These are phyloP conservation scores for Penicillium psychrosexuale DNA, from an alignment of 2,329 filamentous ascomycete genomes.

Conservation along the genomic window DNA sequence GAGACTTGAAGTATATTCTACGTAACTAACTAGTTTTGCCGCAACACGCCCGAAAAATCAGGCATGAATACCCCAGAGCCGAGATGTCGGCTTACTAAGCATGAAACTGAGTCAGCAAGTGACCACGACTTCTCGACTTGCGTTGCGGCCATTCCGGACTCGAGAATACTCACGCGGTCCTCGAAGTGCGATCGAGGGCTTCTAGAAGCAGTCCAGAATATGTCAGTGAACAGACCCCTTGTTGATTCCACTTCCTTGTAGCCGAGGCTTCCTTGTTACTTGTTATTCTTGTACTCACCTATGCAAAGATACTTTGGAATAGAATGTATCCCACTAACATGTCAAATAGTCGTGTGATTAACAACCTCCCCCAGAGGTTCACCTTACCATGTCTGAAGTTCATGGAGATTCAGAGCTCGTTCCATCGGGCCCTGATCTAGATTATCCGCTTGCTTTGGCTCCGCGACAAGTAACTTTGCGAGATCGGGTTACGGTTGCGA, in stretches of 20 bases:
- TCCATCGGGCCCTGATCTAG: constrained; percentile 31
- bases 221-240: constrained; percentile 22
- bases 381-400: constrained; percentile 37
- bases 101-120: background rate
- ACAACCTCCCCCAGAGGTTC: constrained; percentile 14
- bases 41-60: background rate
- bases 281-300: background rate
- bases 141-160: constrained; percentile 42
- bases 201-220: constrained; percentile 27
- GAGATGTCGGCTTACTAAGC: background rate
- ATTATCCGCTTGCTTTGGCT: constrained; percentile 65
- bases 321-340: constrained; percentile 28
- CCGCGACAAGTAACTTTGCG: constrained; percentile 77
- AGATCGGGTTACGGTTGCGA: constrained; percentile 79
- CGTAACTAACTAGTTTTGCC: no score
- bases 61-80: background rate
- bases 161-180: constrained; percentile 45
- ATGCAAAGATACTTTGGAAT: background rate
- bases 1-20: no score
- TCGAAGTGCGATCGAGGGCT: constrained; percentile 34
- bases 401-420: constrained; percentile 35
- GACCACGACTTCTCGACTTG: constrained; percentile 19
- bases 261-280: background rate
- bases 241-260: constrained; percentile 6
- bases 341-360: constrained; percentile 37